A percentile compares a stretch with the other conserved stretches of the same genome.
Evolutionary conservation across 441 rosid genomes (phyloP).

Genomic region (Populus hybrid): DNA sequence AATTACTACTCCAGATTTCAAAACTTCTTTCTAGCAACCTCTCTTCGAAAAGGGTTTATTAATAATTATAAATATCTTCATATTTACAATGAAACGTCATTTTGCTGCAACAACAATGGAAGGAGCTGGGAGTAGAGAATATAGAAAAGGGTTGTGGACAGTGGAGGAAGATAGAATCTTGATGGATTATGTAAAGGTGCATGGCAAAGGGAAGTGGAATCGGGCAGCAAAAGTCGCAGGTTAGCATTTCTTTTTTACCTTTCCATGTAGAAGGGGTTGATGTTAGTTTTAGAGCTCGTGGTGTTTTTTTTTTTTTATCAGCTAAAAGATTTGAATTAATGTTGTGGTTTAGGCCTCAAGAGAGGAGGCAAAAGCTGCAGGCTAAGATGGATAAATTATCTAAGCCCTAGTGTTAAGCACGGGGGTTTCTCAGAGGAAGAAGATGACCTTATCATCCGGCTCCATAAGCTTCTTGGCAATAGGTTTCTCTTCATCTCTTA

Average conservation of each 20-base stretch:
- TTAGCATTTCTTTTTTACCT: neutral
- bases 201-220: slow-evolving; percentile 71
- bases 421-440: slow-evolving; percentile 63
- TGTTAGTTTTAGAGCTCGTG: neutral
- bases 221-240: slow-evolving; percentile 52
- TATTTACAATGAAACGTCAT: neutral
- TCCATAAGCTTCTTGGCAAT: slow-evolving; percentile 69
- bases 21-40: neutral
- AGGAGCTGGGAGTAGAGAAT: slow-evolving; percentile 25
- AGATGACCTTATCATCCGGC: slow-evolving; percentile 70
- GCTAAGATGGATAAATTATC: slow-evolving; percentile 63
- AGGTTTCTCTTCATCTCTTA: slow-evolving; percentile 31
- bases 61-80: too few species aligned
- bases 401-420: slow-evolving; percentile 54
- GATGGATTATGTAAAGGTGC: slow-evolving; percentile 41
- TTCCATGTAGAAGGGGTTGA: neutral
- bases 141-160: slow-evolving; percentile 60
- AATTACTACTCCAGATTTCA: neutral
- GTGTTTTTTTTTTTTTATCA: neutral
- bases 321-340: too few species aligned
- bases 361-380: slow-evolving; percentile 74
- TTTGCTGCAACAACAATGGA: slow-evolving; percentile 15
- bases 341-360: slow-evolving; percentile 38
- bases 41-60: neutral
- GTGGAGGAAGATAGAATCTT: slow-evolving; percentile 61